Evolutionary conservation across 306 rosid species (phyloP), one percentile per base, ranked within the genome.

Genomic region (Alnus rubra): DNA sequence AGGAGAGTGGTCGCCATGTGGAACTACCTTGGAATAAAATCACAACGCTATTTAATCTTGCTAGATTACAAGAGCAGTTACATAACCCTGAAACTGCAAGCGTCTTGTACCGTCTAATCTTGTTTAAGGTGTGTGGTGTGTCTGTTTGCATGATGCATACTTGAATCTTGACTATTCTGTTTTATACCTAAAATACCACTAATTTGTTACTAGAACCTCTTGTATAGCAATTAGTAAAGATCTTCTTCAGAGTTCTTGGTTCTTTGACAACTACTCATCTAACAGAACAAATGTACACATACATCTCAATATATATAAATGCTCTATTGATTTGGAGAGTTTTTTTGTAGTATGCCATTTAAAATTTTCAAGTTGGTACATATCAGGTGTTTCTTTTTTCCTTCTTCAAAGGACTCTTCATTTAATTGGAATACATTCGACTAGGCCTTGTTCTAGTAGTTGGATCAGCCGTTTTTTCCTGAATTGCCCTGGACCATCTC

Each of bases 1-100:
- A 93, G 87, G 92, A 89, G 71, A 88, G 83, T 52, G 94, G 93
- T 76, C 93, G 80, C 71, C 68, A 50, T 53, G 86, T 96, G 12
- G 93, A 89, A 82, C 84, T 96, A 39, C 92, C 97, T 69, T 91
- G 98, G 99, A 88, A 91, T 81, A 96, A 93, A 90, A 98, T 96
- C 85, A 91, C 99, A 9, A 78, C 92, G 62, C 88, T 96, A 45
- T 96, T 96, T 86, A 96, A 96, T 85, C 85, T 96, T 82, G 97
- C 93, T 80, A 88, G 99, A 80, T 85, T 96, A 86, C 87, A 90
- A 15, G 98, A 96, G 91, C 97, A 88, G 82, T 83, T 91, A 81
- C 85, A 91, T 82, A 88, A 82, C 59, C 83, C 90, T 77, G 98
- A 92, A 93, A 82, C 87, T 84, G 97, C 98, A 71, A 89, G 88